Base-by-base conservation (phyloP, 768 basidiomycete species). In the Suillus lakei region DNA sequence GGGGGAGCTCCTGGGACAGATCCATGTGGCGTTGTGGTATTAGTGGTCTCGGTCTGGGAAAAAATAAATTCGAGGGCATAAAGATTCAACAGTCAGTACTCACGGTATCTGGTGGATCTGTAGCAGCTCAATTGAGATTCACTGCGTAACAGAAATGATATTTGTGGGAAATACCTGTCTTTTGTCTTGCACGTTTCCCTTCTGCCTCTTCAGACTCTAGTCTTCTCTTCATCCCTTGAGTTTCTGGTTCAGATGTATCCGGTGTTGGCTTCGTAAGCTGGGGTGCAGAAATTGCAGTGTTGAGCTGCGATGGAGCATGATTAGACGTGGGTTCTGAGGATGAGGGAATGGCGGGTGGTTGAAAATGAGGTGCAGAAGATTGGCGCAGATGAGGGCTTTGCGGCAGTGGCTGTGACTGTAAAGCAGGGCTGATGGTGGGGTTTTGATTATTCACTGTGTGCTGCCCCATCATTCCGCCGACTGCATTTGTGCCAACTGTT, bases 201-300 rank as follows among this genome's bases (percentile, higher is more conserved):
- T 91, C 89, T 34, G 77, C 77, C 65, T 91, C 90, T 61, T 88
- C 88, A 21, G 82, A 81, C 56, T 88, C 88, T 67, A 90, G 78
- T 75, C 92, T 93, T 67, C 92, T 84, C 74, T 94, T 95, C 67
- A 88, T 81, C 21, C 83, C 85, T 63, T 89, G 87, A n/a, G 75
- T 68, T 62, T 92, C 91, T 66, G 82, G 82, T 61, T 92, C 91
- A 60, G 75, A 28, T 72, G 73, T 4, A 41, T 75, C 78, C 18
- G 12, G 18, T 28, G 36, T 21, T 41, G 58, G 28, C 30, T 28
- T 59, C 6, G 18, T 26, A 6, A 59, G 58, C 39, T 15, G 26
- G 67, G 63, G 60, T 23, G 61, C 67, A 41, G 46, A 30, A 50
- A 59, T 66, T 38, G 71, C 56, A 39, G 41, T 69, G 46, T 41